Base-by-base conservation (phyloP, 176 grass and related monocot species). In the Rhynchospora pubera region DNA sequence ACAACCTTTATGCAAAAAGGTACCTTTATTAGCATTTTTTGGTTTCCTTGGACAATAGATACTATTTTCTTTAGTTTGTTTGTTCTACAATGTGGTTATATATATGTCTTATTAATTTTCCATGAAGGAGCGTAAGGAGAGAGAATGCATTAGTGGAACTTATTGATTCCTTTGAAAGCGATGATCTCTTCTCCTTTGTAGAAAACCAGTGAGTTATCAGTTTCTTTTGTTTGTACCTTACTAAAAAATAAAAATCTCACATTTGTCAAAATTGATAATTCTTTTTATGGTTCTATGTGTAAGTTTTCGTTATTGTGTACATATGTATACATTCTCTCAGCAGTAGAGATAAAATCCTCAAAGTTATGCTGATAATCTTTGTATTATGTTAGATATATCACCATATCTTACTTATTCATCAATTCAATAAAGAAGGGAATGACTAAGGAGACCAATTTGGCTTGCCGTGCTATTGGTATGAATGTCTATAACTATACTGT, bases 1-100 rank as follows among this genome's bases (percentile, higher is more conserved):
- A 99, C 55, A 85, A 79, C 10, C 96, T 99, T 84, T 93, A 99
- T 68, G 96, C 95, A 86, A 99, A 99, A 87, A 91, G 94, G 94
- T 97, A 61, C 57, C 6, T 62, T 90, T 74, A 55, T 72, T 61
- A 57, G 23, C 32, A 47, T 48, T 44, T 21, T 19, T 77, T 60
- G 1, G 24, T 56, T 23, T 77, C 32, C 6, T 77, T 77, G 21
- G 34, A 39, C 12, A 30, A 30, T n/a, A 15, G 2, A 39, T 39
- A 1, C 26, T 28, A 28, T 28, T 28, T 52, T 75, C 8, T 61
- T 24, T 68, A 3, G 6, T 71, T 43, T 18, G 9, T 12, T 48
- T 23, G 18, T 23, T 5, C 13, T 85, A 66, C 47, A 48, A 45
- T 57, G 59, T 55, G 22, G 14, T 69, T 75, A 39, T 53, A 39